Base-by-base conservation (phyloP, 2,329 filamentous ascomycete genomes). In the Endocalyx cinctus region DNA sequence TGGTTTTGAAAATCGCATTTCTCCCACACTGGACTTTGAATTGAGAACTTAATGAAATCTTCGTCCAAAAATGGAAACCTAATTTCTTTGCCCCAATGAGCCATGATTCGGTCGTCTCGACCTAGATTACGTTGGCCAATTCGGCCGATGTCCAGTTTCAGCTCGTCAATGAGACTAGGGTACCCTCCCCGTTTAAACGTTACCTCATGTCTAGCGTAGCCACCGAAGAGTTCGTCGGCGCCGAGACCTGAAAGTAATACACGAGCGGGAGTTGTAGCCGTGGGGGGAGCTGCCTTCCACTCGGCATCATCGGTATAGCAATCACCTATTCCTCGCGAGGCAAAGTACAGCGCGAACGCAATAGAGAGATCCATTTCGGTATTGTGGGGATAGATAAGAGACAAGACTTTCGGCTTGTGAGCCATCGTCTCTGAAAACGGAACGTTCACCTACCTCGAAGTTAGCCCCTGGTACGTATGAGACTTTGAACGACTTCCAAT, bases 321-420 rank as follows among this genome's bases (percentile, higher is more conserved):
- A 13, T 57, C 45, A 0, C 82, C 87, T 31, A 64, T 58, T 1
- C 88, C 90, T 25, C 87, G 76, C 1, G 90, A 82, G 5, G 92
- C 88, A 64, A 98, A 98, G 59, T 96, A 97, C n/a, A 98, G 69
- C 0, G 92, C 92, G 48, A 77, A 83, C 1, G 86, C 84, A 48
- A 98, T 98, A 4, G 92, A 98, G 1, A 98, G 70, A 51, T 98
- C 92, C 92, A 98, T 98, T 60, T 98, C 92, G 0, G 92, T 98
- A 46, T 95, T 90, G 60, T 98, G 92, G 0, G 92, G 92, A 47
- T 84, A 72, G 57, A 98, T 96, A 13, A 98, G 68, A 3, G 77
- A 72, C 23, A 89, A 74, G 14, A 98, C 75, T 17, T 71, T 72
- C 4, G 71, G 52, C 41, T 86, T 78, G 49, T 94, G 84, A 3